Base-by-base conservation (phyloP, 164 flowering plant species). In the Paratinospora sagittata region DNA sequence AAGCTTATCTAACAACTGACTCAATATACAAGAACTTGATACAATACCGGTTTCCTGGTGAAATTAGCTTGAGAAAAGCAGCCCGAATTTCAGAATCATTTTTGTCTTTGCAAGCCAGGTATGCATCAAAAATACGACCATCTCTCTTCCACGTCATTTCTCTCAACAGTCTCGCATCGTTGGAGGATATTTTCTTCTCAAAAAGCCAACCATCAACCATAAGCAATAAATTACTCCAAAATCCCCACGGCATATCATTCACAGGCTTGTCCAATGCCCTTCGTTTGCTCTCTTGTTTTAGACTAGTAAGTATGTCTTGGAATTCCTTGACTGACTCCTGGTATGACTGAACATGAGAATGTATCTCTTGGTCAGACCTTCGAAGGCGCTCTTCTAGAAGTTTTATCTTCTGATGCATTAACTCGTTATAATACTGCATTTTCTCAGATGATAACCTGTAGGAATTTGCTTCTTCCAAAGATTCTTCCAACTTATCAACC, bases 81-180 rank as follows among this genome's bases (percentile, higher is more conserved):
- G 84, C 65, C 72, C 88, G 11, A 68, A 82, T 73, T 61, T 89
- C 96, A 61, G 55, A 71, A 73, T 90, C 97, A 68, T 75, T 86
- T 76, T 85, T 89, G 66, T 84, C 92, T 69, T 80, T 88, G 82
- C 90, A 83, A 63, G 80, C 82, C 79, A 88, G 66, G 74, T 86
- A 92, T 21, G 87, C 84, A 73, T 90, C 87, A 73, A 76, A 77
- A 72, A 95, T 84, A 9, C 85, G 85, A 49, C 80, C 73, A 73
- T 95, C 89, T 79, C 87, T 85, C 78, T 88, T 88, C 97, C 96
- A 86, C 27, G 82, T 85, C 97, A 90, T 81, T 69, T 90, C 93
- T 83, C 96, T 86, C 81, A 95, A 80, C 60, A 83, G 66, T 62
- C 82, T 80, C 37, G 91, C 95, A 79, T 95, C 94, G 66, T 75